These are phyloP conservation scores for Lactifluus echinatus DNA, from an alignment of 768 basidiomycete species.

Conservation along the genomic window DNA sequence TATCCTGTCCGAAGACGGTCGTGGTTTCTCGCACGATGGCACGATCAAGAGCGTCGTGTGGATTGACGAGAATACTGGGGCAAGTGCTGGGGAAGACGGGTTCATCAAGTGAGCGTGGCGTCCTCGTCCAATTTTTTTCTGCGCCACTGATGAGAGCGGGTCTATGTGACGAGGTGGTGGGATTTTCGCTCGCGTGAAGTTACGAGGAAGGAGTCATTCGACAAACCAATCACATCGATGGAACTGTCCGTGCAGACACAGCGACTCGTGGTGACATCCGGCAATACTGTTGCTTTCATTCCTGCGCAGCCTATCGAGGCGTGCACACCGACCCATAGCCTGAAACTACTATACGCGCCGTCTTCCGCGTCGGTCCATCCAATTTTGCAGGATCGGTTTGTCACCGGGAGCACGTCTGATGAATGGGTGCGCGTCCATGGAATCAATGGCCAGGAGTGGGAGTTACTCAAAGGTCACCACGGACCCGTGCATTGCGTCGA, in stretches of 20 bases:
- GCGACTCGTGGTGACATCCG: slow-evolving; percentile 83
- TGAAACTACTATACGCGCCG: slow-evolving; percentile 76
- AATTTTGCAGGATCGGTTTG: slow-evolving; percentile 77
- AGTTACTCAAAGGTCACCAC: slow-evolving; percentile 93
- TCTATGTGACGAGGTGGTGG: slow-evolving; percentile 71
- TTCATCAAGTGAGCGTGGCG: slow-evolving; percentile 60
- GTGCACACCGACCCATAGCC: slow-evolving; percentile 58
- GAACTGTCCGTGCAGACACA: slow-evolving; percentile 78
- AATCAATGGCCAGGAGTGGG: slow-evolving; percentile 81
- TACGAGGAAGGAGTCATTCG: slow-evolving; percentile 62
- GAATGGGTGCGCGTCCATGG: slow-evolving; percentile 97
- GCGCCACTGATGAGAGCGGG: not conserved
- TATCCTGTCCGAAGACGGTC: slow-evolving; percentile 57
- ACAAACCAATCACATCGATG: slow-evolving; percentile 86
- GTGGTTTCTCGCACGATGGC: slow-evolving; percentile 69
- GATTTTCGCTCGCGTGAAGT: slow-evolving; percentile 74
- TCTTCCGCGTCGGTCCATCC: slow-evolving; percentile 96
- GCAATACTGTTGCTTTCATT: slow-evolving; percentile 88
- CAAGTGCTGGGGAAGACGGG: slow-evolving; percentile 90
- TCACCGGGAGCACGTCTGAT: slow-evolving; percentile 82
- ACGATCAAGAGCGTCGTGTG: slow-evolving; percentile 90
- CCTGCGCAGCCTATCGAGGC: slow-evolving; percentile 48
- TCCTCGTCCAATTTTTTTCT: not conserved
- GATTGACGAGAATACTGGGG: slow-evolving; percentile 80
- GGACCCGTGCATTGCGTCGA: slow-evolving; percentile 94